Percentiles rank a stretch among this genome's conserved stretches.
Evolutionary conservation across 495 filamentous ascomycete species (phyloP).

Genomic region (Daldinia bambusicola): DNA sequence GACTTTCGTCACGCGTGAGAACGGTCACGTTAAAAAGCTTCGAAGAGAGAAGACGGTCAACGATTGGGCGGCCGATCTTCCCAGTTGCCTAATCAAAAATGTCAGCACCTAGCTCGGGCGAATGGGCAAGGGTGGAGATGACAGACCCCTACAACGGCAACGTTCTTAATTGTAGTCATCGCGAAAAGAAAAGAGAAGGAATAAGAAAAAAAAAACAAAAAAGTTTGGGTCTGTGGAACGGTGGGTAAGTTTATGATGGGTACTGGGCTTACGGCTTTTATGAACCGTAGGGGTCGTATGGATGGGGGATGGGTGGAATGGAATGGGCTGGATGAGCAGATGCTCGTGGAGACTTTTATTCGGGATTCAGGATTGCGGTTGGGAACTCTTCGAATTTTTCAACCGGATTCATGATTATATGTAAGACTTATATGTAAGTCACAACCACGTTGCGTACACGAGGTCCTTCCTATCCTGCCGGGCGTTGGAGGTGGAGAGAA

Average conservation of each 20-base stretch:
- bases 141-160: slow-evolving; percentile 43
- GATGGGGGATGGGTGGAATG: neutral
- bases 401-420: slow-evolving; percentile 22
- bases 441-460: slow-evolving; percentile 33
- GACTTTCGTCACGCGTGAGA: slow-evolving; percentile 28
- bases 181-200: slow-evolving; percentile 1
- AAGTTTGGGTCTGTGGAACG: slow-evolving; percentile 5
- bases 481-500: slow-evolving; percentile 28
- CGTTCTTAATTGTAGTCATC: slow-evolving; percentile 39
- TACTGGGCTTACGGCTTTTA: neutral
- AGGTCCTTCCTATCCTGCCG: slow-evolving; percentile 32
- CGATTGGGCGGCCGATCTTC: slow-evolving; percentile 45
- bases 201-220: neutral
- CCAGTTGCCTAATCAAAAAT: slow-evolving; percentile 42
- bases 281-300: neutral
- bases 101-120: slow-evolving; percentile 24
- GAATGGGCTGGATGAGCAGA: neutral
- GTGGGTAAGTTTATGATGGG: slow-evolving; percentile 3
- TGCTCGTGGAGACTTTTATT: slow-evolving; percentile 11
- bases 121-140: slow-evolving; percentile 22
- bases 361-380: slow-evolving; percentile 1
- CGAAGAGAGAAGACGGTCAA: slow-evolving; percentile 35
- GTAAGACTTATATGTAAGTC: slow-evolving; percentile 21
- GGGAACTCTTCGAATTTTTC: slow-evolving; percentile 32
- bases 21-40: slow-evolving; percentile 39